Base-by-base conservation (phyloP, 2,329 filamentous ascomycete genomes). In the Penicillium polonicum region DNA sequence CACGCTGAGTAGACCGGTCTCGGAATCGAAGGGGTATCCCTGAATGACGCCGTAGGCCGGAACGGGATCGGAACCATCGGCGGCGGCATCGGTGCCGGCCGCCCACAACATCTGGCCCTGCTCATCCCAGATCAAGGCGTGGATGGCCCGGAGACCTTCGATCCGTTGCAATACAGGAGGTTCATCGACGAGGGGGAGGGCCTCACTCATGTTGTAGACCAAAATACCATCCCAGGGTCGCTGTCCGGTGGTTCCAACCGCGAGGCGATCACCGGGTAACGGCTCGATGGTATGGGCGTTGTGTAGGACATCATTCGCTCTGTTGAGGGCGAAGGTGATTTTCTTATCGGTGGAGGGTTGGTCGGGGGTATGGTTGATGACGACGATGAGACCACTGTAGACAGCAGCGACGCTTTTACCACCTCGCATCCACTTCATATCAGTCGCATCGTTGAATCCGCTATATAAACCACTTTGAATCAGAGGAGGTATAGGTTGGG, bases 101-200 rank as follows among this genome's bases (percentile, higher is more conserved):
- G 65, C 66, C 66, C 64, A 67, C 23, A 68, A 45, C 60, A 65
- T 63, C 45, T 65, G 65, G 2, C 55, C 61, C 35, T 61, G 39
- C 39, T 68, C 66, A 29, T 68, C 66, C 66, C 65, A 68, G 39
- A 68, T 68, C 64, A 68, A 52, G 1, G 52, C 64, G 27, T 68
- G 65, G 21, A 68, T 67, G 12, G 65, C 66, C 0, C 62, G 62
- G 0, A 68, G 58, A 19, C 65, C 65, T 15, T 66, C 67, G 36
- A 68, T 49, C 25, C 61, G 65, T 46, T 68, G 66, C 25, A 68
- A 31, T 10, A 68, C 55, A 2, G 61, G 65, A 2, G 66, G 61
- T 13, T 66, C 54, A 21, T 66, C 59, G 12, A 58, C 53, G 13
- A 68, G 58, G 2, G 65, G 62, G 15, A 63, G 60, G 0, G 46